Base-by-base conservation (phyloP, 2,329 filamentous ascomycete species). In the Claviceps pazoutovae region DNA sequence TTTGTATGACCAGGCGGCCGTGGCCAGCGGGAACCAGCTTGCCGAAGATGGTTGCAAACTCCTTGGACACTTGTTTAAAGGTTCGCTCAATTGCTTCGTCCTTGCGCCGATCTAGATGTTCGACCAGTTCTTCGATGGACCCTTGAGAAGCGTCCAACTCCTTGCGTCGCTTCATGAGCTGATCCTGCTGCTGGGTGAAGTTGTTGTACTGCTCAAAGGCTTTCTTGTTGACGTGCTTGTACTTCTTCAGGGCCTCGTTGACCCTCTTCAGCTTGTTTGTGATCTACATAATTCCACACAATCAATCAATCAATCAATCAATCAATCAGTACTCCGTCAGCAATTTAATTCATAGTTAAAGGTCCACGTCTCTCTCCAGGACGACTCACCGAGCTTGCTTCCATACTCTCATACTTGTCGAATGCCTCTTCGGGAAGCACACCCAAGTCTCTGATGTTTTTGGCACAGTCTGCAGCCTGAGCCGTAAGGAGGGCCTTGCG, bases 131-230 rank as follows among this genome's bases (percentile, higher is more conserved):
- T 63, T 94, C 84, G 59, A 98, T 98, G 1, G 88, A 91, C 38
- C 75, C 76, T 59, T 95, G 88, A 2, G 87, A 91, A 14, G 82
- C 83, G 60, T 95, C 88, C 11, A 98, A 80, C 65, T 97, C 93
- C 60, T 84, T 80, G 48, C 91, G 82, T 58, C 93, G 85, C 62
- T 86, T 85, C 48, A 86, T 86, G 17, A 98, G 75, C 21, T 85
- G 84, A 56, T 95, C 90, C 53, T 94, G 85, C 68, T 96, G 88
- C 49, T 83, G 86, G 7, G 91, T 96, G 66, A 97, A 98, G 70
- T 84, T 95, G 71, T 91, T 94, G 73, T 97, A 98, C 67, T 98
- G 93, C 69, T 98, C 94, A 64, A 97, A 95, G 0, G 93, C 93
- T 71, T 98, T 97, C 72, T 97, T 98, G 78, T 98, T 98, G 71